Conservation (phyloP, 371 early-diverging fungal genomes). For the Apophysomyces ossiformis region DNA sequence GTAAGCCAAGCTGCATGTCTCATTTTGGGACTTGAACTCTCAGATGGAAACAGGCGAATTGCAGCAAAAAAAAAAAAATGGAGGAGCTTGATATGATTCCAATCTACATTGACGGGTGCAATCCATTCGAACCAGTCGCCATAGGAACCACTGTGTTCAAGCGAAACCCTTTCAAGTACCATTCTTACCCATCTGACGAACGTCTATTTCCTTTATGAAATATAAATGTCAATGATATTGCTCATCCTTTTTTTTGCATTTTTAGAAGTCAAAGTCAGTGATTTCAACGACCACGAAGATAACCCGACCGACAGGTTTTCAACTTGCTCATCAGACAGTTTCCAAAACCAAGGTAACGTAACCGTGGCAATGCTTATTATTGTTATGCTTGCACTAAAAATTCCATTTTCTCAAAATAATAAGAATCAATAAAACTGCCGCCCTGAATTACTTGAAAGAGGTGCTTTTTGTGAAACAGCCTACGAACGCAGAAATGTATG, state of each 20-base stretch:
- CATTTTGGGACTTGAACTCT: slow-evolving; percentile 2
- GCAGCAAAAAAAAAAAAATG: slow-evolving; percentile 4
- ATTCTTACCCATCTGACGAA: slow-evolving; percentile 1
- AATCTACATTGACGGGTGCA: slow-evolving; percentile 6
- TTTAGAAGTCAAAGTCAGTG: not conserved
- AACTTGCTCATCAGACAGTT: slow-evolving; percentile 7
- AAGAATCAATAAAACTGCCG: slow-evolving; percentile 6
- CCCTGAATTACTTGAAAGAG: slow-evolving; percentile 4
- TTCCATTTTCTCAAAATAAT: slow-evolving; percentile 2
- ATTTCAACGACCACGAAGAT: slow-evolving; percentile 3
- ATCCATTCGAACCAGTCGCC: slow-evolving; percentile 3
- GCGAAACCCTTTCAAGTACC: slow-evolving; percentile 3
- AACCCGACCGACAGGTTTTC: not conserved
- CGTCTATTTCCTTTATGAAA: not conserved
- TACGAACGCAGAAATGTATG: slow-evolving; percentile 4
- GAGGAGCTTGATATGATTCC: not conserved
- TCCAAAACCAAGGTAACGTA: not conserved
- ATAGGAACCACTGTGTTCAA: slow-evolving; percentile 6
- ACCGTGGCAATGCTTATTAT: slow-evolving; percentile 2
- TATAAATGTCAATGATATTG: slow-evolving; percentile 4
- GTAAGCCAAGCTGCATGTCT: slow-evolving; percentile 5
- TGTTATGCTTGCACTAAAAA: slow-evolving; percentile 4
- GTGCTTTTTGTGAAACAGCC: slow-evolving; percentile 1
- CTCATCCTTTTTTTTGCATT: not conserved
- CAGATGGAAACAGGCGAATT: slow-evolving; percentile 4